Percentiles rank a stretch among this genome's conserved stretches.
These are phyloP conservation scores for Nigrospora oryzae DNA, from an alignment of 2,329 filamentous ascomycete genomes.

Conservation along the genomic window DNA sequence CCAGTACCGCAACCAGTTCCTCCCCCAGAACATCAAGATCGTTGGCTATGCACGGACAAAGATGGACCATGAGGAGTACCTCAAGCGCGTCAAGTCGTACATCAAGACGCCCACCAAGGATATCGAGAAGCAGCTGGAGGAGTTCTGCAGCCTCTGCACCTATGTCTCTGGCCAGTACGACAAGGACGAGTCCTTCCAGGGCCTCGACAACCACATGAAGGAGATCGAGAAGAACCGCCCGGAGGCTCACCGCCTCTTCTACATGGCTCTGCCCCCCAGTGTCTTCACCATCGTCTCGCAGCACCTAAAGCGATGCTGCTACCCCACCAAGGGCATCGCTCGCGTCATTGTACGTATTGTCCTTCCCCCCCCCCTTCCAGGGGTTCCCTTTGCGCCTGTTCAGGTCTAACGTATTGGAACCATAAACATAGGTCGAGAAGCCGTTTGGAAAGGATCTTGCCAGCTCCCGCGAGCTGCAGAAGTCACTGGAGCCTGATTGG, in stretches of 20 bases:
- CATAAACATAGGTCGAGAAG: slow-evolving; percentile 73
- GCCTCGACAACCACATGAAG: slow-evolving; percentile 77
- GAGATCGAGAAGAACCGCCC: slow-evolving; percentile 74
- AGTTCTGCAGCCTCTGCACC: slow-evolving; percentile 80
- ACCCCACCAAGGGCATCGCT: slow-evolving; percentile 81
- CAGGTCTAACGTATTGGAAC: neutral
- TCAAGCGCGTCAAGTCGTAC: slow-evolving; percentile 90
- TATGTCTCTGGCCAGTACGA: slow-evolving; percentile 98
- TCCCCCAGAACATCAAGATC: slow-evolving; percentile 92
- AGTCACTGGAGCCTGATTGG: slow-evolving; percentile 94
- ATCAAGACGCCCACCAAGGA: slow-evolving; percentile 99
- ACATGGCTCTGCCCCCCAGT: slow-evolving; percentile 96
- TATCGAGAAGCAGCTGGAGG: slow-evolving; percentile 86
- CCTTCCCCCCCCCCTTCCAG: neutral
- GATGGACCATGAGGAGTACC: slow-evolving; percentile 96
- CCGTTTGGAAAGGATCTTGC: slow-evolving; percentile 95
- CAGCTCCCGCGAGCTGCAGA: slow-evolving; percentile 90
- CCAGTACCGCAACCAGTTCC: slow-evolving; percentile 97
- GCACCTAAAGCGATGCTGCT: slow-evolving; percentile 95
- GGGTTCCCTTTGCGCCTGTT: too few relatives aligned
- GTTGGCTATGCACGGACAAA: slow-evolving; percentile 98
- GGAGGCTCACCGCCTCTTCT: slow-evolving; percentile 90
- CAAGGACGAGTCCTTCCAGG: slow-evolving; percentile 86
- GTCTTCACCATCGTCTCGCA: slow-evolving; percentile 98
- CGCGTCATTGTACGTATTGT: slow-evolving; percentile 73